Conservation (phyloP, 2,329 filamentous ascomycete genomes). For the Ophiostoma tasmaniense region DNA sequence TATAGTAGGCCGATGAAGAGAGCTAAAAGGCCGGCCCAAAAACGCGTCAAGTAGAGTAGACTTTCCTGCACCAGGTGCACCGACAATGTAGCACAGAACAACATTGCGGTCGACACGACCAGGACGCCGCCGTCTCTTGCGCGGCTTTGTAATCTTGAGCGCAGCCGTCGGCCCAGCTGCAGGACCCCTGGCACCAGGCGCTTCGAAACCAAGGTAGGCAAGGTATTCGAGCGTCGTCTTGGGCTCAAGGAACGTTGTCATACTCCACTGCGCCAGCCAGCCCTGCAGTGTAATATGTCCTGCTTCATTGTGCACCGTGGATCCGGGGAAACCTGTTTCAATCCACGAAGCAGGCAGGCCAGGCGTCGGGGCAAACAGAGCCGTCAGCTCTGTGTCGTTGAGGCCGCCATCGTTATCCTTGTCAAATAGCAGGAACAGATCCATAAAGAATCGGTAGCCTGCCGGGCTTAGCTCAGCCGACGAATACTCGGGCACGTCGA, state of each 20-base stretch:
- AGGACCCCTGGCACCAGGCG: conserved; percentile 29
- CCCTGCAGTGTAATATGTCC: conserved; percentile 93
- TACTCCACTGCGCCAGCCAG: conserved; percentile 98
- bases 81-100: conserved; percentile 85
- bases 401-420: conserved; percentile 95
- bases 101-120: conserved; percentile 90
- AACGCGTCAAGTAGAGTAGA: conserved; percentile 87
- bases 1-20: conserved; percentile 85
- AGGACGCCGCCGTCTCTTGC: conserved; percentile 72
- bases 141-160: conserved; percentile 83
- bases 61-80: conserved; percentile 79
- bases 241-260: conserved; percentile 95
- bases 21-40: conserved; percentile 76
- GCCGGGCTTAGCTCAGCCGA: conserved; percentile 90
- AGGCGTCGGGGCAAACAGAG: conserved; percentile 86
- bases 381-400: conserved; percentile 74
- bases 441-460: conserved; percentile 92
- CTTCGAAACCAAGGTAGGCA: conserved; percentile 91
- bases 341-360: conserved; percentile 80
- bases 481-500: conserved; percentile 85
- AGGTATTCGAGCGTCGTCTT: conserved; percentile 94
- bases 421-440: conserved; percentile 89
- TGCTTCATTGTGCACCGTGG: conserved; percentile 89
- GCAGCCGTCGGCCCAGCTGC: conserved; percentile 50
- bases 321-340: conserved; percentile 83